Evolutionary conservation across 176 grass and related monocot genomes (phyloP), one percentile per base, ranked within the genome.

Genomic region (Oryza glumipatula): DNA sequence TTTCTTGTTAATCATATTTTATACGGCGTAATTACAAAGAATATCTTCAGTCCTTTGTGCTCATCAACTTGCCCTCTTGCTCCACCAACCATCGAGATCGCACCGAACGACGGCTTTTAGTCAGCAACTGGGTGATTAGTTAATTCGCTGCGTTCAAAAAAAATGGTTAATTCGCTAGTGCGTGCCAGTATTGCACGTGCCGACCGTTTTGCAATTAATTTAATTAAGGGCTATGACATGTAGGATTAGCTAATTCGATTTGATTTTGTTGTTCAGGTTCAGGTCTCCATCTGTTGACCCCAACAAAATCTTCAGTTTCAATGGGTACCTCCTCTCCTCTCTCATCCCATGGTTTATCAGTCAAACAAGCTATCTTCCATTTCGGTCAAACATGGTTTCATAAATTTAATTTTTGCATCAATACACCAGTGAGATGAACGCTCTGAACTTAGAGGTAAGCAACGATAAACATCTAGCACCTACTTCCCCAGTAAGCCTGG

Each of bases 251-350:
- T 23, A 16, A 11, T 63, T 16, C 16, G 17, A 32, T 73, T 23
- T 33, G 36, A 15, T 24, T 33, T 74, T 90, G 83, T 46, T 28
- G 82, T 79, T 16, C 78, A 73, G 60, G 54, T 58, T 58, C 54
- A 58, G 73, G 88, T 90, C 81, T 54, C 72, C 51, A 21, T 84
- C 60, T 51, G 44, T 84, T 84, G 45, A 51, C 72, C 45, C 12
- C 39, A 41, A 41, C 56, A 61, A 52, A 51, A 67, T 8, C 30
- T 39, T 54, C 72, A 39, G 72, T 65, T 36, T 68, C 38, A 12
- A 44, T 44, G 63, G 65, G 45, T 30, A 84, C 39, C 39, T 33
- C 68, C 7, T 4, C 51, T 23, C 63, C 2, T 35, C 2, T 35
- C 39, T 2, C 22, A 16, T 26, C 22, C 22, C 70, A 47, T 17